A percentile compares a stretch with the other conserved stretches of the same genome.
Conservation (phyloP, 176 grass and related monocot species). For the Tillandsia leiboldiana region DNA sequence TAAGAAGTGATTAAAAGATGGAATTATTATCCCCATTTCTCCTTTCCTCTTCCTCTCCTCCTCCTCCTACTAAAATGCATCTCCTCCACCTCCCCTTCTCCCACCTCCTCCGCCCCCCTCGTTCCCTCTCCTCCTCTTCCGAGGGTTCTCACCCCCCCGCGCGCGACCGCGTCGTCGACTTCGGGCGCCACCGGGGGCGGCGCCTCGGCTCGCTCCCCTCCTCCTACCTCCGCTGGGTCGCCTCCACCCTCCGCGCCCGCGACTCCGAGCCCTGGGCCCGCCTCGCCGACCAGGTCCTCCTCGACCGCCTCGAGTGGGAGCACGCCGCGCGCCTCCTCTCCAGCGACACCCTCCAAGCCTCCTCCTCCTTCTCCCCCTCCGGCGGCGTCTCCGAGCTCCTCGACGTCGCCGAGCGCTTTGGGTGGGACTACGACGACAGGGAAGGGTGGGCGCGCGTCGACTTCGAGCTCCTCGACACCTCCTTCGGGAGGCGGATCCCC, state of each 20-base stretch:
- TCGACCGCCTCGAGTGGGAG: conserved; percentile 55
- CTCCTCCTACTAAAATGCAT: background rate
- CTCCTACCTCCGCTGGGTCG: conserved; percentile 44
- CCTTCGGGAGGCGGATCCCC: conserved; percentile 48
- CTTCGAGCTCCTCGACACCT: conserved; percentile 45
- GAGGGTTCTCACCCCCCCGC: conserved; percentile 14
- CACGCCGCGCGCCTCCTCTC: conserved; percentile 41
- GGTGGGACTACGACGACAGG: conserved; percentile 55
- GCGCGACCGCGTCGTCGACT: conserved; percentile 41
- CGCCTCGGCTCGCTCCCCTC: conserved; percentile 58
- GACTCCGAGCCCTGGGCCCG: conserved; percentile 30
- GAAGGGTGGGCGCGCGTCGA: conserved; percentile 31
- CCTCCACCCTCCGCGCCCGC: conserved; percentile 38
- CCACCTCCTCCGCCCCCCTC: background rate
- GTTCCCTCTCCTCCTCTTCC: background rate
- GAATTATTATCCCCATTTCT: too few relatives aligned
- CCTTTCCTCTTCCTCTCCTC: background rate
- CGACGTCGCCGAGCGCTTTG: conserved; percentile 47
- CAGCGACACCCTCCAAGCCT: conserved; percentile 18
- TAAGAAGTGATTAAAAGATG: too few relatives aligned
- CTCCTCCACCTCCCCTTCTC: background rate
- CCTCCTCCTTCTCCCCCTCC: conserved; percentile 27
- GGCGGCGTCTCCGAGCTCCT: conserved; percentile 19
- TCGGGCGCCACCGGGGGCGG: conserved; percentile 46
- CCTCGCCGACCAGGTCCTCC: conserved; percentile 40